Evolutionary conservation across 176 grass and related monocot species (phyloP).

Genomic region (Zoysia pacifica): DNA sequence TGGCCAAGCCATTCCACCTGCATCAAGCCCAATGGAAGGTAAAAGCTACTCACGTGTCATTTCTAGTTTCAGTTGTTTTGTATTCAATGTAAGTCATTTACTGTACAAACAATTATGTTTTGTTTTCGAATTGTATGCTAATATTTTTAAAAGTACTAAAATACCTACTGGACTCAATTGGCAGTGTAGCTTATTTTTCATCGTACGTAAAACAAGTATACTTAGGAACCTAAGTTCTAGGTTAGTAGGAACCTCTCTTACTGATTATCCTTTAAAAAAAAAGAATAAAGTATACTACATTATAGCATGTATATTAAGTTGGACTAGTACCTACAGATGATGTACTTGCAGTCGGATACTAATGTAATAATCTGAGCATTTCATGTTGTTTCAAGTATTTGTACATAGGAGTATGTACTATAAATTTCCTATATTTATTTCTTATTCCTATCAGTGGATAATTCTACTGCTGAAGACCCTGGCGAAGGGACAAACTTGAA

Average conservation of each 20-base stretch:
- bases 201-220: not conserved
- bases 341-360: not conserved
- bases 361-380: not conserved
- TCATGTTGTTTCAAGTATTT: constrained; percentile 4
- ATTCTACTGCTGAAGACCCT: constrained; percentile 76
- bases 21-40: constrained; percentile 79
- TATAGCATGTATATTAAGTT: constrained; percentile 1
- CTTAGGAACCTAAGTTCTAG: not conserved
- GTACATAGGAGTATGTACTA: not conserved
- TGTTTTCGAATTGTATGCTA: constrained; percentile 24
- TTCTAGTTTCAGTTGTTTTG: not conserved
- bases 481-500: constrained; percentile 54
- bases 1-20: constrained; percentile 66
- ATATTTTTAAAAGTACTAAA: not conserved
- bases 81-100: not conserved
- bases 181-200: constrained; percentile 18
- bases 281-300: too few species aligned
- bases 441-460: constrained; percentile 58
- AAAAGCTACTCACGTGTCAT: constrained; percentile 1
- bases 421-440: constrained; percentile 18
- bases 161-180: constrained; percentile 12
- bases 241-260: not conserved
- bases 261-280: not conserved
- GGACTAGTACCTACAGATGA: not conserved
- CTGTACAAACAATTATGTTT: constrained; percentile 14